These are phyloP conservation scores for Boletellus ananas DNA, from an alignment of 768 basidiomycete genomes.

Conservation along the genomic window DNA sequence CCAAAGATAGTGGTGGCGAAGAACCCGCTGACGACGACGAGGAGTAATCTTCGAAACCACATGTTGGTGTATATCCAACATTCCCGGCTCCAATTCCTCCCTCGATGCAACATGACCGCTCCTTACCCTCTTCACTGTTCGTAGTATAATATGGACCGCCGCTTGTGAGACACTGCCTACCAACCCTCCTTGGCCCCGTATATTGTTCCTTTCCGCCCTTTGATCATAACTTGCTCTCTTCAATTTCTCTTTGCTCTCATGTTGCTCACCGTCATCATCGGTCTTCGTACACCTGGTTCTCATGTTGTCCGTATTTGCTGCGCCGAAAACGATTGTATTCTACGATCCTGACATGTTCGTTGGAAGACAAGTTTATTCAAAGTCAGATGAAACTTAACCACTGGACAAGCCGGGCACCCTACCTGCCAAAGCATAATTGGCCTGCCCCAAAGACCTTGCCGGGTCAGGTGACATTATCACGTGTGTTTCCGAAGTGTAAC, in stretches of 20 bases:
- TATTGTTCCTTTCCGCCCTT: conserved; percentile 8
- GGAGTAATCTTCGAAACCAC: conserved; percentile 27
- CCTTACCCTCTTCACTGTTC: conserved; percentile 6
- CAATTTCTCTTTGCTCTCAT: conserved; percentile 23
- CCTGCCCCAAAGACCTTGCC: not conserved
- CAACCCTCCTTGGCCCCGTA: conserved; percentile 16
- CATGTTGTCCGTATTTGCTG: conserved; percentile 30
- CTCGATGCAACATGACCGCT: conserved; percentile 18
- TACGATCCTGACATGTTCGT: conserved; percentile 14
- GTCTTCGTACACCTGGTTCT: conserved; percentile 17
- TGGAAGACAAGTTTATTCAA: too few relatives aligned
- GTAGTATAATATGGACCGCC: conserved; percentile 19
- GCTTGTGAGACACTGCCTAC: conserved; percentile 27
- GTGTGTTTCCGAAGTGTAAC: not conserved
- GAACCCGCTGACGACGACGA: conserved; percentile 39
- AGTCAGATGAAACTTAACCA: too few relatives aligned
- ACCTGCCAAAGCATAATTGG: too few relatives aligned
- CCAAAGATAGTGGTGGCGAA: conserved; percentile 39
- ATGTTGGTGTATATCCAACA: conserved; percentile 18
- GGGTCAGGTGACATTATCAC: conserved; percentile 18
- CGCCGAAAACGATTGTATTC: conserved; percentile 31
- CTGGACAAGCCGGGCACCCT: too few relatives aligned
- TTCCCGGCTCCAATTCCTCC: conserved; percentile 4
- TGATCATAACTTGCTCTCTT: conserved; percentile 22
- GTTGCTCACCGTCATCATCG: conserved; percentile 13